phyloP scores from a whole-genome alignment of 2,329 filamentous ascomycete species.

The Bipolaris oryzae region DNA sequence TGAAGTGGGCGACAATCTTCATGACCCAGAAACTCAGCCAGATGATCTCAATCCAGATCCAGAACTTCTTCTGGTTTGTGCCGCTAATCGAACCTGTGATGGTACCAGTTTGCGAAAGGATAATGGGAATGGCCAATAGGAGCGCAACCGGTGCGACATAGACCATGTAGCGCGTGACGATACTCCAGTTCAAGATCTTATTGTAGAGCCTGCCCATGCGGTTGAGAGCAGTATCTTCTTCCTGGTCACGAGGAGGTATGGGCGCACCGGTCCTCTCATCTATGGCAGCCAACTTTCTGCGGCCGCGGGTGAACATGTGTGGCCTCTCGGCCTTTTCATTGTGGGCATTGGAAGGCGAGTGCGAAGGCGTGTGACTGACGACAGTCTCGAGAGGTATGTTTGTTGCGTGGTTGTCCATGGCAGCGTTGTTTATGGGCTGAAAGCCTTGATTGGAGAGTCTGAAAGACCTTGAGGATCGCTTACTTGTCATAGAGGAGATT shows the following conservation, averaged over 20 bases:
- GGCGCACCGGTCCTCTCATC: slow-evolving; percentile 42
- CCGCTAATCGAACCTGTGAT: slow-evolving; percentile 56
- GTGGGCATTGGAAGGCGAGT: slow-evolving; percentile 29
- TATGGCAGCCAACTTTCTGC: slow-evolving; percentile 34
- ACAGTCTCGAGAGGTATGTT: slow-evolving; percentile 67
- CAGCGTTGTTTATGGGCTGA: slow-evolving; percentile 42
- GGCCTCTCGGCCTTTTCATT: slow-evolving; percentile 48
- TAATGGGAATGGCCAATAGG: slow-evolving; percentile 67
- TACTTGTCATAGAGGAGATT: slow-evolving; percentile 26
- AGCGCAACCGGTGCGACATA: slow-evolving; percentile 65
- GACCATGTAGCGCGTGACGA: slow-evolving; percentile 67
- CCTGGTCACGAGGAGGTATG: slow-evolving; percentile 45
- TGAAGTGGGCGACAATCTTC: slow-evolving; percentile 64
- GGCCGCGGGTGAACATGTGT: slow-evolving; percentile 47
- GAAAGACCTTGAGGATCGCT: slow-evolving; percentile 43
- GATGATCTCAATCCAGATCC: slow-evolving; percentile 68
- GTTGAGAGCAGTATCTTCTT: slow-evolving; percentile 61
- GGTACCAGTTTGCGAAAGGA: slow-evolving; percentile 61
- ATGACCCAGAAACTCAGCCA: slow-evolving; percentile 68
- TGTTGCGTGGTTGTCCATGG: slow-evolving; percentile 58
- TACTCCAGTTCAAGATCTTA: slow-evolving; percentile 66
- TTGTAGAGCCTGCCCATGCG: slow-evolving; percentile 65
- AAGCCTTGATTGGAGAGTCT: slow-evolving; percentile 46
- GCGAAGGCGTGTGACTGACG: slow-evolving; percentile 54
- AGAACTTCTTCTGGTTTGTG: slow-evolving; percentile 65